These are phyloP conservation scores for Mesembryanthemum crystallinum DNA, from an alignment of 148 eudicot species.

Conservation along the genomic window DNA sequence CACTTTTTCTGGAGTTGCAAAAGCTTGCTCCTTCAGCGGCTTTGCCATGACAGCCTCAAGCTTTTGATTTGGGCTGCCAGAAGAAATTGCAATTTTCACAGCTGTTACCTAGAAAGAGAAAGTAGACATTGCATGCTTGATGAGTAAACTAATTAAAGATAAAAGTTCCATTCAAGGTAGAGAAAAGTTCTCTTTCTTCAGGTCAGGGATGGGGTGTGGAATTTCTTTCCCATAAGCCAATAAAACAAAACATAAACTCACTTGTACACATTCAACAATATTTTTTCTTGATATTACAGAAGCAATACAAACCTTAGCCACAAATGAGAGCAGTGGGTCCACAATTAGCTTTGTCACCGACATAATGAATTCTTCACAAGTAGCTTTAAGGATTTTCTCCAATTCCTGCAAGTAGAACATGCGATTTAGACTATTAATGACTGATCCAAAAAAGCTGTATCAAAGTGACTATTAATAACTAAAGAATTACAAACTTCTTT, in stretches of 20 bases:
- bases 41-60: slow-evolving; percentile 50
- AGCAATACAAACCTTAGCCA: slow-evolving; percentile 72
- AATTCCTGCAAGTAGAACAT: slow-evolving; percentile 61
- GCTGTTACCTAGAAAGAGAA: slow-evolving; percentile 71
- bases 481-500: no score
- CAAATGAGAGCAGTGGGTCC: slow-evolving; percentile 97
- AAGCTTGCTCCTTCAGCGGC: slow-evolving; percentile 95
- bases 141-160: not conserved
- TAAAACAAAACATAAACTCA: not conserved
- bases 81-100: slow-evolving; percentile 70
- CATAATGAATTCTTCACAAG: slow-evolving; percentile 99
- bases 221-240: not conserved
- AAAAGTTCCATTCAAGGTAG: not conserved
- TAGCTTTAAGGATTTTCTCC: slow-evolving; percentile 88
- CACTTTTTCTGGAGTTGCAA: slow-evolving; percentile 89
- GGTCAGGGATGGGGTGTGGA: not conserved
- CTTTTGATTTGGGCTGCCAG: slow-evolving; percentile 70
- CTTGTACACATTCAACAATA: not conserved
- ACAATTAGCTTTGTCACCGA: slow-evolving; percentile 89
- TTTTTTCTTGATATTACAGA: not conserved
- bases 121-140: not conserved
- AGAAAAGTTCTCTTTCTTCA: not conserved
- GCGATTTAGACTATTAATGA: slow-evolving; percentile 5
- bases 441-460: not conserved
- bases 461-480: not conserved